Percentiles rank a stretch among this genome's conserved stretches.
These are phyloP conservation scores for Torulaspora gathmanii DNA, from an alignment of 805 yeast species.

Conservation along the genomic window DNA sequence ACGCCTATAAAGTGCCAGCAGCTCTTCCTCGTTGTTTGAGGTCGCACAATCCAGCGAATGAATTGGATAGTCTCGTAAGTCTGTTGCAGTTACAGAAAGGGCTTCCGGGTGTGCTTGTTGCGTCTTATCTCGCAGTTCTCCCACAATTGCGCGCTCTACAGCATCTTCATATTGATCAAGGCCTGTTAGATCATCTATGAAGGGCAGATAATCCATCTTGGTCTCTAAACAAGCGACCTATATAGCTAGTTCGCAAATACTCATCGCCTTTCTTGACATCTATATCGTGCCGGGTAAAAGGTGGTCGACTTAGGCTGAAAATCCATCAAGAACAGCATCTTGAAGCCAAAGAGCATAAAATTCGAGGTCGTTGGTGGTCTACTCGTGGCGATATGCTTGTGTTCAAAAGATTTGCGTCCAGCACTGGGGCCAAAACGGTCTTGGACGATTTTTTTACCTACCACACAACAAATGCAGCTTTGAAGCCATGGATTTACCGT, in stretches of 20 bases:
- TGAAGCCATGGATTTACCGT: slow-evolving; percentile 41
- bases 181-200: slow-evolving; percentile 4
- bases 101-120: slow-evolving; percentile 20
- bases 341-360: not conserved
- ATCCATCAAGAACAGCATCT: not conserved
- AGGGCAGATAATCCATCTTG: slow-evolving; percentile 23
- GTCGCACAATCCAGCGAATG: slow-evolving; percentile 3
- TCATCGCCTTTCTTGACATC: not conserved
- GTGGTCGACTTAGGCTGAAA: not conserved
- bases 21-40: slow-evolving; percentile 9
- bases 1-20: slow-evolving; percentile 6
- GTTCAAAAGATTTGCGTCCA: slow-evolving; percentile 20
- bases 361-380: not conserved
- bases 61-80: not conserved
- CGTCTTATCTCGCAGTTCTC: slow-evolving; percentile 30
- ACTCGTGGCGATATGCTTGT: slow-evolving; percentile 7
- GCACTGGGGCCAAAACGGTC: slow-evolving; percentile 23
- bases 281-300: slow-evolving; percentile 1
- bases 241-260: not conserved
- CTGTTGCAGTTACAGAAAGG: not conserved
- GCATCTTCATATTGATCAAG: slow-evolving; percentile 1
- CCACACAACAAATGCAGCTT: slow-evolving; percentile 32
- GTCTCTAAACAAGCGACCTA: not conserved
- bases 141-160: slow-evolving; percentile 15
- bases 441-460: slow-evolving; percentile 35